Evolutionary conservation across 805 yeast genomes (phyloP).

Genomic region (Yamadazyma philogaea): DNA sequence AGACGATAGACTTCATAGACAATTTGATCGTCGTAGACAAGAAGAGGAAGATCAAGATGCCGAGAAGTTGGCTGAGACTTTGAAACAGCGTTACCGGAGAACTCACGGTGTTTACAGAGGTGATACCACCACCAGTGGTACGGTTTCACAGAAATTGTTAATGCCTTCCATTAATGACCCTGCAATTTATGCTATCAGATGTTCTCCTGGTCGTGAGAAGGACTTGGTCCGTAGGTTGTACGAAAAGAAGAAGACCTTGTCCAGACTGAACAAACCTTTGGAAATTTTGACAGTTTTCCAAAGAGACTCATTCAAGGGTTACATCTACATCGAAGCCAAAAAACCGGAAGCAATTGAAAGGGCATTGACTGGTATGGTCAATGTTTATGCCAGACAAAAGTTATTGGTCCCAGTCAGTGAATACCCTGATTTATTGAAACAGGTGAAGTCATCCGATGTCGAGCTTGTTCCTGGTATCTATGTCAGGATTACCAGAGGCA

Average conservation of each 20-base stretch:
- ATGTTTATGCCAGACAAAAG: slow-evolving; percentile 70
- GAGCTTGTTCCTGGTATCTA: slow-evolving; percentile 89
- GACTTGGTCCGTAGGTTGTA: slow-evolving; percentile 80
- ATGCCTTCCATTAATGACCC: slow-evolving; percentile 97
- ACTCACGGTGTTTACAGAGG: slow-evolving; percentile 82
- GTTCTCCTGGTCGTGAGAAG: slow-evolving; percentile 90
- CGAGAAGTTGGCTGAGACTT: slow-evolving; percentile 85
- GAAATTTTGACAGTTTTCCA: slow-evolving; percentile 89
- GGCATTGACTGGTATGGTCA: slow-evolving; percentile 86
- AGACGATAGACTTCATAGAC: slow-evolving; percentile 85
- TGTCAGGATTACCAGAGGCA: slow-evolving; percentile 86
- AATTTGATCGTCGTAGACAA: slow-evolving; percentile 82
- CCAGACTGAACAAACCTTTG: slow-evolving; percentile 71
- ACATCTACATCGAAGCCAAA: slow-evolving; percentile 91
- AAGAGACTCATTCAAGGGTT: slow-evolving; percentile 88
- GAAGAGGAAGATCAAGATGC: slow-evolving; percentile 92
- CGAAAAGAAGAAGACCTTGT: slow-evolving; percentile 78
- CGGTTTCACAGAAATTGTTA: slow-evolving; percentile 86
- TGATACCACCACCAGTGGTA: slow-evolving; percentile 57
- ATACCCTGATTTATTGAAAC: slow-evolving; percentile 88
- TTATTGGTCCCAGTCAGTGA: slow-evolving; percentile 92
- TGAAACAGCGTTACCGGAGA: slow-evolving; percentile 89
- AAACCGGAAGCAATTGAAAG: slow-evolving; percentile 87
- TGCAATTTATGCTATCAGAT: slow-evolving; percentile 91
- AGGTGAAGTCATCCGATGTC: slow-evolving; percentile 81